These are phyloP conservation scores for Kluyveromyces marxianus DNA, from an alignment of 1,139 yeast species.

Conservation along the genomic window DNA sequence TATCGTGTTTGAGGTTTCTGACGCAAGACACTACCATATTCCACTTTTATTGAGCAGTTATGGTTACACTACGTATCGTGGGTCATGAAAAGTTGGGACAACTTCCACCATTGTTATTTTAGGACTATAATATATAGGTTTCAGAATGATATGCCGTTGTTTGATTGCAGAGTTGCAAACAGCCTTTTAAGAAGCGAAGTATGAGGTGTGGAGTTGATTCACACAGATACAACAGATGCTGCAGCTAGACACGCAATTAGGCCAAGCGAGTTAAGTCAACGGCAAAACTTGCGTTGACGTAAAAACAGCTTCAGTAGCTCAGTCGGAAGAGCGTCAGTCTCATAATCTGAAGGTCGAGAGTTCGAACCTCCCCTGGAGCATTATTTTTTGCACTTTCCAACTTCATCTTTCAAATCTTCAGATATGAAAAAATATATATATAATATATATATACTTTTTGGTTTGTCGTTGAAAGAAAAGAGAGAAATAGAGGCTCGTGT, in stretches of 20 bases:
- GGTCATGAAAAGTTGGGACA: too few species aligned
- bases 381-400: constrained; percentile 16
- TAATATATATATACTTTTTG: not conserved
- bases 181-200: too few species aligned
- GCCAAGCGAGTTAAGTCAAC: too few species aligned
- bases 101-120: too few species aligned
- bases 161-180: too few species aligned
- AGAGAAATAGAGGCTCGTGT: not conserved
- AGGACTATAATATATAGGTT: too few species aligned
- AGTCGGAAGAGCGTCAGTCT: constrained; percentile 45
- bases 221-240: too few species aligned
- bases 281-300: too few species aligned
- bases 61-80: constrained; percentile 85
- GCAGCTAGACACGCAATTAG: too few species aligned
- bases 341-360: constrained; percentile 45
- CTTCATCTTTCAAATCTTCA: not conserved
- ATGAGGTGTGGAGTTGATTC: too few species aligned
- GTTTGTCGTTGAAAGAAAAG: not conserved
- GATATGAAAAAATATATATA: not conserved
- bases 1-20: constrained; percentile 55
- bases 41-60: constrained; percentile 76
- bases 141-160: too few species aligned
- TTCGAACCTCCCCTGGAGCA: constrained; percentile 54
- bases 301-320: constrained; percentile 34
- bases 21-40: constrained; percentile 75